These are phyloP conservation scores for Betula pendula DNA, from an alignment of 306 rosid genomes.

Conservation along the genomic window DNA sequence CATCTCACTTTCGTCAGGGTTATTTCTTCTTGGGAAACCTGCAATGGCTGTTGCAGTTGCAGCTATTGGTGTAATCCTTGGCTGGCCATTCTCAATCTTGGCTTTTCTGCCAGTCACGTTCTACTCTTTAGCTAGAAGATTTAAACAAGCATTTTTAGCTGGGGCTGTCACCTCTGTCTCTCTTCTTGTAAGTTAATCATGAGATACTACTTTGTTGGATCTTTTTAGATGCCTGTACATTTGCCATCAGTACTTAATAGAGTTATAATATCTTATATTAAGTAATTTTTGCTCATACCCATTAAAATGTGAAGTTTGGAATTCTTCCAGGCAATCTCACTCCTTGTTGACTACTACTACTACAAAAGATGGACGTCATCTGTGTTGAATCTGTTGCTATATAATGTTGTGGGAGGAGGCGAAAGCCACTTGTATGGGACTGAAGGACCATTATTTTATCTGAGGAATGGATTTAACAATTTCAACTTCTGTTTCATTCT, in stretches of 20 bases:
- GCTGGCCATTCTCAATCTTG: constrained; percentile 98
- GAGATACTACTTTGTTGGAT: constrained; percentile 3
- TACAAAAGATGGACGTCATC: constrained; percentile 93
- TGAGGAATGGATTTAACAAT: constrained; percentile 94
- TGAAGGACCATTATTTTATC: constrained; percentile 78
- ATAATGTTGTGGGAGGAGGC: constrained; percentile 93
- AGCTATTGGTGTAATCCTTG: constrained; percentile 85
- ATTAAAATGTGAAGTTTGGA: constrained; percentile 2
- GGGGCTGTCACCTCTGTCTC: constrained; percentile 68
- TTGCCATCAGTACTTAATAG: not conserved
- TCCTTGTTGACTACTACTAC: constrained; percentile 60
- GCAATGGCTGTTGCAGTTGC: constrained; percentile 80
- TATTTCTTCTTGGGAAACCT: constrained; percentile 83
- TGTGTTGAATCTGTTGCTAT: constrained; percentile 73
- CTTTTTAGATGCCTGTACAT: constrained; percentile 19
- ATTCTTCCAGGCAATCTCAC: constrained; percentile 62
- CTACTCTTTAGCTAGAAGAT: constrained; percentile 62
- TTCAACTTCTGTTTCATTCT: constrained; percentile 83
- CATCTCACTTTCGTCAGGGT: constrained; percentile 80
- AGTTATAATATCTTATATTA: not conserved
- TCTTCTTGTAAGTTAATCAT: constrained; percentile 68
- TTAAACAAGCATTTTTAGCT: constrained; percentile 64
- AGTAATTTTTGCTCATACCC: constrained; percentile 19
- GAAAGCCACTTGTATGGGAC: constrained; percentile 95
- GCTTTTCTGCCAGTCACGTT: constrained; percentile 84